Conservation (phyloP, 306 rosid genomes). For the Inga oerstediana region DNA sequence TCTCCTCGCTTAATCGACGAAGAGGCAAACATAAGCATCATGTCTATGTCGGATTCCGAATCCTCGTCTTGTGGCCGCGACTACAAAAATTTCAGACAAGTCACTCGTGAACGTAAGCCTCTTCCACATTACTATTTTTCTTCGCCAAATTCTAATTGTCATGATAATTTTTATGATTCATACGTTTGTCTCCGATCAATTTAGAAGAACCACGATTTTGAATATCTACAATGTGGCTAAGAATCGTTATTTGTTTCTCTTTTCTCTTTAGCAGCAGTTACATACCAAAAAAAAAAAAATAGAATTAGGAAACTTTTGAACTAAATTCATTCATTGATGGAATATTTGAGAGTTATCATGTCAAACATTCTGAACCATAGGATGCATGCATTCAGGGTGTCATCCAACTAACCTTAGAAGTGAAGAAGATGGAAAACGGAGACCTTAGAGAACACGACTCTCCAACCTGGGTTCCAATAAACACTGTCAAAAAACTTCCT, state of each 20-base stretch:
- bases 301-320: neutral
- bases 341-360: neutral
- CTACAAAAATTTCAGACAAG: conserved; percentile 41
- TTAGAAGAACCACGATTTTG: neutral
- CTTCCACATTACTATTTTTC: neutral
- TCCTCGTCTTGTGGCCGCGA: conserved; percentile 44
- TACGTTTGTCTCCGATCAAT: conserved; percentile 13
- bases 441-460: neutral
- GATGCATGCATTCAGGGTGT: neutral
- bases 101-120: conserved; percentile 45
- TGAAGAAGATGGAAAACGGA: neutral
- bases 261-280: neutral
- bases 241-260: neutral
- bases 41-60: conserved; percentile 47
- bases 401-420: neutral
- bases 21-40: conserved; percentile 16
- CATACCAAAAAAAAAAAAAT: neutral
- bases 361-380: neutral
- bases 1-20: conserved; percentile 12
- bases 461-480: neutral
- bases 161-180: neutral
- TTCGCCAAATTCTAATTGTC: neutral
- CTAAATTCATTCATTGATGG: neutral
- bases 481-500: neutral
- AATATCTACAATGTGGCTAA: neutral